A percentile compares a stretch with the other conserved stretches of the same genome.
Evolutionary conservation across 2,329 filamentous ascomycete species (phyloP).

Genomic region (Arthroderma uncinatum): DNA sequence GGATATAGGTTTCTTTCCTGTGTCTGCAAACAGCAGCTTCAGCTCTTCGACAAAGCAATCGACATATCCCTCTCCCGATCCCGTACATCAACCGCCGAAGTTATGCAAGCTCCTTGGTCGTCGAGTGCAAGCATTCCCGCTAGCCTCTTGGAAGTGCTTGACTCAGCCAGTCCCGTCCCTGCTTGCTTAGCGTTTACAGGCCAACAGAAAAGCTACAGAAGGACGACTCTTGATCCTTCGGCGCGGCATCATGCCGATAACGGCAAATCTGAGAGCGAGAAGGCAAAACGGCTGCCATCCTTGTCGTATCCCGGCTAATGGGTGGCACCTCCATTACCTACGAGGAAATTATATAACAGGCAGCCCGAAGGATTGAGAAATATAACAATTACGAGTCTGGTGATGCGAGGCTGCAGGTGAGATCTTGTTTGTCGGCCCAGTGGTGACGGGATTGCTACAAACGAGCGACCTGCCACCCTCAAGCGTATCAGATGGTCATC

Average conservation of each 20-base stretch:
- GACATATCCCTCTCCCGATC: not conserved
- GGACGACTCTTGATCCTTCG: not conserved
- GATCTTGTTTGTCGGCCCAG: not conserved
- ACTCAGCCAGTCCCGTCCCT: not conserved
- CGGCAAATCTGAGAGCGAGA: not conserved
- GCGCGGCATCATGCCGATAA: slow-evolving; percentile 1
- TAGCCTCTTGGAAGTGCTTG: not conserved
- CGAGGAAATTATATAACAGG: not conserved
- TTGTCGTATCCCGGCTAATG: not conserved
- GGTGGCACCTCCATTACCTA: not conserved
- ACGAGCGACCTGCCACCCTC: no score
- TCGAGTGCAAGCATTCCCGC: not conserved
- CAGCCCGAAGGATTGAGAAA: no score
- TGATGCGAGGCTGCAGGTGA: not conserved
- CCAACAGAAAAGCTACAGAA: not conserved
- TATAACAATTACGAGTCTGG: not conserved
- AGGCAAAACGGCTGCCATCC: not conserved
- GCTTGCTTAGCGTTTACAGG: not conserved
- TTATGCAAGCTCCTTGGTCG: not conserved
- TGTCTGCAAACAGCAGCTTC: no score
- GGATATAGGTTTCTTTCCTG: not conserved
- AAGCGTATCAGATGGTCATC: no score
- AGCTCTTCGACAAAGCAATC: not conserved
- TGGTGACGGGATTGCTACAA: no score
- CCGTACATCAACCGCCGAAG: not conserved